Conservation (phyloP, 352 stramenopile genomes). For the Globisporangium recalcitrans region DNA sequence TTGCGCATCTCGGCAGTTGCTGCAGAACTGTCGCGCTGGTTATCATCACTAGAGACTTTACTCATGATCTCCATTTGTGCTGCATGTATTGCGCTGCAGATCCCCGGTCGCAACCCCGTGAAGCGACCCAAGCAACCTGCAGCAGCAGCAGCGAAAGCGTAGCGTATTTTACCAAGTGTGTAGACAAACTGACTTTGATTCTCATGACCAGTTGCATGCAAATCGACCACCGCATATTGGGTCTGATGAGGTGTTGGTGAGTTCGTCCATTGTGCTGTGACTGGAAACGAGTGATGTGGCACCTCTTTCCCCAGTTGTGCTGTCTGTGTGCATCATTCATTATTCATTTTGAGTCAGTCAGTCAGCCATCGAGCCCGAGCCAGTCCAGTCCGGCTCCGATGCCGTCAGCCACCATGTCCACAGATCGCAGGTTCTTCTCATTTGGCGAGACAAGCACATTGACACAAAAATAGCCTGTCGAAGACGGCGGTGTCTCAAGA, state of each 20-base stretch:
- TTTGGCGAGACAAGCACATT: background rate
- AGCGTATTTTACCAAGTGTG: constrained; percentile 1
- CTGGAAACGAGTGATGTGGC: background rate
- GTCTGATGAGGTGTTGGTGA: background rate
- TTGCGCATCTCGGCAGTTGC: no score
- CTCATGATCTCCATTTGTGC: background rate
- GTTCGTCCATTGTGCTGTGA: background rate
- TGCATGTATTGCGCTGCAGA: constrained; percentile 21
- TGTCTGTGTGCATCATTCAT: background rate
- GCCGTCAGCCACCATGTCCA: no score
- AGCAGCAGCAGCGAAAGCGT: background rate
- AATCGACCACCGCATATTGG: background rate
- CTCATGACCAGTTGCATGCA: background rate
- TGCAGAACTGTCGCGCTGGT: no score
- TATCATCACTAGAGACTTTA: no score
- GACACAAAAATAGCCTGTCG: no score
- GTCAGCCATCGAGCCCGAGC: no score
- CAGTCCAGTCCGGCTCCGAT: no score
- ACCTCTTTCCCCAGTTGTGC: background rate
- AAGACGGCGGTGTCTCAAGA: no score
- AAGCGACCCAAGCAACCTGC: constrained; percentile 43
- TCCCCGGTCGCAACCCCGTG: constrained; percentile 45
- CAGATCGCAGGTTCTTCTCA: no score
- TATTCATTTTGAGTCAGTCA: no score
- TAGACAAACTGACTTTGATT: background rate